These are phyloP conservation scores for Chaetothyriales sp. DNA, from an alignment of 2,329 filamentous ascomycete genomes.

Conservation along the genomic window DNA sequence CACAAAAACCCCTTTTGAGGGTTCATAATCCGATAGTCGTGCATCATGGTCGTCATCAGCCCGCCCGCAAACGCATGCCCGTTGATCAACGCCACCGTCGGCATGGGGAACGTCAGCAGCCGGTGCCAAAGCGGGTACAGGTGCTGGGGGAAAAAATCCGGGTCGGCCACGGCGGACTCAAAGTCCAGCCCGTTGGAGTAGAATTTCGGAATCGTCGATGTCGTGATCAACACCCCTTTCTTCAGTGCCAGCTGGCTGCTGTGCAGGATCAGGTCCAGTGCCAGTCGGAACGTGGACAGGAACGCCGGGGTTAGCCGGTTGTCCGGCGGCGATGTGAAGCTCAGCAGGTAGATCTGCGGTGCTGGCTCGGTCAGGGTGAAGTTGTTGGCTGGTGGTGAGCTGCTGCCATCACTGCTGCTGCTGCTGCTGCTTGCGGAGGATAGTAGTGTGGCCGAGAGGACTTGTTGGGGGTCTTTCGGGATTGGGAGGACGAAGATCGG, in stretches of 20 bases:
- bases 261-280: conserved; percentile 61
- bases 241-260: conserved; percentile 30
- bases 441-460: conserved; percentile 18
- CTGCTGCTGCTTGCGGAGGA: conserved; percentile 17
- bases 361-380: conserved; percentile 49
- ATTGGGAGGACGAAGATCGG: conserved; percentile 48
- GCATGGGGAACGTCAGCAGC: conserved; percentile 61
- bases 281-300: conserved; percentile 50
- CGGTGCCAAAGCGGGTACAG: conserved; percentile 52
- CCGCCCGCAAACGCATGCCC: conserved; percentile 71
- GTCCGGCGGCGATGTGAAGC: conserved; percentile 55
- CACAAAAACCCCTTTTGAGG: conserved; percentile 56
- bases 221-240: conserved; percentile 63
- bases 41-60: conserved; percentile 67
- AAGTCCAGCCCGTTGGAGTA: conserved; percentile 69
- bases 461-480: conserved; percentile 12
- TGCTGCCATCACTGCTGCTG: not conserved
- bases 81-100: conserved; percentile 62
- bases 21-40: conserved; percentile 70
- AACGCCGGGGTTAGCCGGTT: conserved; percentile 59
- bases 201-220: conserved; percentile 60
- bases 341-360: conserved; percentile 53
- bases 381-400: conserved; percentile 31
- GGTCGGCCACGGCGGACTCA: conserved; percentile 44
- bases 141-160: conserved; percentile 45